Conservation (phyloP, 2,329 filamentous ascomycete genomes). For the Whalleya microplaca region DNA sequence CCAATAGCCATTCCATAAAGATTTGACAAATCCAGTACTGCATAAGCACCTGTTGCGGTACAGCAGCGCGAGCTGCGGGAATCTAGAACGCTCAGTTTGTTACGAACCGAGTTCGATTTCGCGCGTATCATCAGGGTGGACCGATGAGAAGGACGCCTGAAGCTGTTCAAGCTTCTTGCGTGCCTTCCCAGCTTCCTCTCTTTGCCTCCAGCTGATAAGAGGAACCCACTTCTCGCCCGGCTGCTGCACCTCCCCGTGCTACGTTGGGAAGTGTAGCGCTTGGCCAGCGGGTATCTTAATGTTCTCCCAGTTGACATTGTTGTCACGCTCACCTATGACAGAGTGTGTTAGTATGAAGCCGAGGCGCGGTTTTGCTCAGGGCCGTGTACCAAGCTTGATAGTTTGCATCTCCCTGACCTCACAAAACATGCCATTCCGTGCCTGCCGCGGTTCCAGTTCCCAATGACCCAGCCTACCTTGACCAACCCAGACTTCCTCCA, state of each 20-base stretch:
- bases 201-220: constrained; percentile 21
- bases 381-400: constrained; percentile 32
- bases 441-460: constrained; percentile 47
- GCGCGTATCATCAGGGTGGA: too few species aligned
- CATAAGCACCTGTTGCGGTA: too few species aligned
- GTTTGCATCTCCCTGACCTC: constrained; percentile 55
- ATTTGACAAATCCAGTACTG: too few species aligned
- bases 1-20: too few species aligned
- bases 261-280: constrained; percentile 38
- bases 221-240: constrained; percentile 24
- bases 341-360: constrained; percentile 2
- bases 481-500: constrained; percentile 55
- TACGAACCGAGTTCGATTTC: too few species aligned
- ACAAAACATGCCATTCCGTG: constrained; percentile 58
- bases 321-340: constrained; percentile 28
- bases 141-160: too few species aligned
- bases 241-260: constrained; percentile 25
- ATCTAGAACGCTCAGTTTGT: too few species aligned
- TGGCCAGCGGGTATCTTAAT: constrained; percentile 40
- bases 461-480: constrained; percentile 40
- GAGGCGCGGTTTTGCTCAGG: not conserved
- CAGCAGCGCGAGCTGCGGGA: too few species aligned
- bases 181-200: constrained; percentile 22
- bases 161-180: constrained; percentile 10
- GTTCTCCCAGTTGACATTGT: constrained; percentile 42